Evolutionary conservation across 2,329 filamentous ascomycete species (phyloP), one percentile per base, ranked within the genome.

Genomic region (Leptographium flavum): DNA sequence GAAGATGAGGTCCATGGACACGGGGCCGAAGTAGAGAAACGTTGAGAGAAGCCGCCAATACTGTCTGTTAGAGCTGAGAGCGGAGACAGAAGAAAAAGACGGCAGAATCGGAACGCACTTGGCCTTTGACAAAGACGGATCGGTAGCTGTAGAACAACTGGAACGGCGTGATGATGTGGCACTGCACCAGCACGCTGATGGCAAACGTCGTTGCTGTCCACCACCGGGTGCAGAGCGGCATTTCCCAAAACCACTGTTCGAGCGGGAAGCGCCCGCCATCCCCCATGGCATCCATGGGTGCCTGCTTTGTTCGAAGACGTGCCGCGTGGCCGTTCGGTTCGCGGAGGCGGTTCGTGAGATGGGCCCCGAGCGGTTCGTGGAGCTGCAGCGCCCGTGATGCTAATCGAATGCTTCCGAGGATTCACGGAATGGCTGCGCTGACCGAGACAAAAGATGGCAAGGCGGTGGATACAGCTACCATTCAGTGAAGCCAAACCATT

Each of bases 161-260:
- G 58, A 93, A 95, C 9, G 88, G 87, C 14, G 84, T 92, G 52
- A 96, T 69, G 60, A 96, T 81, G 57, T 93, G 80, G 65, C 87
- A 96, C 64, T 96, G 92, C 5, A 96, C 87, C 54, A 96, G 68
- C 15, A 87, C 79, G 54, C 87, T 94, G 11, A 83, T 92, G 47
- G 87, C 69, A 36, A 96, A 79, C 0, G 88, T 94, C 5, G 88
- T 87, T 22, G 87, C 88, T 21, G 92, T 96, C 92, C 92, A 98
- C 81, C 85, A 93, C 50, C 92, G 73, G 32, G 92, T 98, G 63
- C 88, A 94, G 23, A 92, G 79, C 4, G 92, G 92, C 83, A 95
- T 95, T 63, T 98, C 92, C 74, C 87, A 95, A 64, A 95, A 96
- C 92, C 92, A 98, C 54, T 90, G 83, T 64, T 96, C 92, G 8